Evolutionary conservation across 108 stramenopile species (phyloP).

Genomic region (Skeletonema potamos): DNA sequence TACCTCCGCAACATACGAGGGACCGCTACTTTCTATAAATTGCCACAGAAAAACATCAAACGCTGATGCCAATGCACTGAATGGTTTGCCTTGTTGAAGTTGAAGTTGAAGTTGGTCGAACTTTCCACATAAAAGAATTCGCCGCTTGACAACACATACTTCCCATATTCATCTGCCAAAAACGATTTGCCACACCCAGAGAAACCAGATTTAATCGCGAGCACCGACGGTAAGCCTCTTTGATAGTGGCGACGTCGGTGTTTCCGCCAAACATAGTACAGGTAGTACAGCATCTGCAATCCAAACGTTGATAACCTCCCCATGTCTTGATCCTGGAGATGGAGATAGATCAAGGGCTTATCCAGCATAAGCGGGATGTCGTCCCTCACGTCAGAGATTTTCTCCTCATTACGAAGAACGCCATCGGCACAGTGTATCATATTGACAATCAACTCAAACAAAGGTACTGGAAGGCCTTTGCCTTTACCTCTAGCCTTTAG

Average conservation of each 20-base stretch:
- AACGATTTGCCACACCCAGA: conserved; percentile 7
- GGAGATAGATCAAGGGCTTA: conserved; percentile 4
- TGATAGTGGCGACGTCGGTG: background rate
- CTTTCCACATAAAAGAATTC: conserved; percentile 23
- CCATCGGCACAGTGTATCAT: conserved; percentile 7
- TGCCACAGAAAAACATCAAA: conserved; percentile 5
- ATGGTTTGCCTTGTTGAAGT: conserved; percentile 14
- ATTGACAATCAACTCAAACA: conserved; percentile 16
- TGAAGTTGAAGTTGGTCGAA: conserved; percentile 29
- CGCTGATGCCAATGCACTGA: conserved; percentile 7
- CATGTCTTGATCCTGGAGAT: conserved; percentile 9
- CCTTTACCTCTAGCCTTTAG: no score
- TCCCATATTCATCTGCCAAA: background rate
- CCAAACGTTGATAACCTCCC: background rate
- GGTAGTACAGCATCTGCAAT: conserved; percentile 6
- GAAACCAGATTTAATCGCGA: conserved; percentile 9
- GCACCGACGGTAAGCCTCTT: conserved; percentile 3
- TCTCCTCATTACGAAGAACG: background rate
- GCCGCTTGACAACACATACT: background rate
- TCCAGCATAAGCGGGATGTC: conserved; percentile 14
- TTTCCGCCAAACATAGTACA: conserved; percentile 1
- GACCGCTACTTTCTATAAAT: background rate
- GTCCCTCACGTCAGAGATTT: conserved; percentile 1
- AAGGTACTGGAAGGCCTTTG: conserved; percentile 1
- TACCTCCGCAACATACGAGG: background rate